Percentiles rank a stretch among this genome's conserved stretches.
phyloP scores from a whole-genome alignment of 768 basidiomycete genomes.

The Pholiota molesta region DNA sequence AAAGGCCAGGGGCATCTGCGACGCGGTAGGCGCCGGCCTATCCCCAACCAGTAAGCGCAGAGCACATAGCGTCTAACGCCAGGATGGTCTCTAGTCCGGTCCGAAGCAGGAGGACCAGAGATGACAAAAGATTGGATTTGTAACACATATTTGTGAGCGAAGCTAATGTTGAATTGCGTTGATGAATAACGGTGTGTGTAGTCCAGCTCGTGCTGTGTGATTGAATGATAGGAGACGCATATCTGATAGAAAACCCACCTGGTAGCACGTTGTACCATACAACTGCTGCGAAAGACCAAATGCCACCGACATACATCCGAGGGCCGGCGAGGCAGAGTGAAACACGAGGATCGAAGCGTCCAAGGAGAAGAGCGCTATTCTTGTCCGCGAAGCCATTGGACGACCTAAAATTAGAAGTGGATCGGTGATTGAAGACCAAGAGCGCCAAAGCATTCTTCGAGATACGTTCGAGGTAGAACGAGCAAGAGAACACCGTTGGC shows the following conservation, averaged over 20 bases:
- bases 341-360: background rate
- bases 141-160: background rate
- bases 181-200: too few relatives aligned
- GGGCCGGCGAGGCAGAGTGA: background rate
- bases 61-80: background rate
- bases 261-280: background rate
- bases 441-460: background rate
- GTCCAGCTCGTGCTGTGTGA: too few relatives aligned
- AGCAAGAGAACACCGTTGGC: too few relatives aligned
- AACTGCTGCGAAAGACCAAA: background rate
- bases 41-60: conserved; percentile 6
- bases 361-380: background rate
- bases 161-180: too few relatives aligned
- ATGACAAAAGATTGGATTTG: background rate
- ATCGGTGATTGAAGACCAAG: background rate
- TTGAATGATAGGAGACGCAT: background rate
- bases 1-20: background rate
- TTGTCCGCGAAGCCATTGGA: background rate
- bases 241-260: background rate
- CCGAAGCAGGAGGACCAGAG: background rate
- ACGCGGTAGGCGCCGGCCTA: conserved; percentile 9
- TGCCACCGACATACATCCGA: background rate
- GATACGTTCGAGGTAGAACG: background rate
- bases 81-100: background rate
- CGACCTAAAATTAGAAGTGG: too few relatives aligned